Conservation (phyloP, 2,329 filamentous ascomycete species). For the Hyphodiscus sp. region DNA sequence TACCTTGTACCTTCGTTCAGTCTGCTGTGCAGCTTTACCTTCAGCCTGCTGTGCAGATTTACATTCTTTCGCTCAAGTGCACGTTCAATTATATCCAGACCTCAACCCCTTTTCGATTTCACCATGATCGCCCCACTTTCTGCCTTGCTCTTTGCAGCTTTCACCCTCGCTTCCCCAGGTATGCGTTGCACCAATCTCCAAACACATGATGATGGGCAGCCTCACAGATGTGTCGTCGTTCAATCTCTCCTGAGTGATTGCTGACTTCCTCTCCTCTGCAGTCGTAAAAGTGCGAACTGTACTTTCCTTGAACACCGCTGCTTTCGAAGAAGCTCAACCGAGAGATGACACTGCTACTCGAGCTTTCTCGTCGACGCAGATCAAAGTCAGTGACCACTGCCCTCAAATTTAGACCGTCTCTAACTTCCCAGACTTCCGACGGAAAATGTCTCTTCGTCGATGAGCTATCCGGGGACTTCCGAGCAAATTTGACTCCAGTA, state of each 20-base stretch:
- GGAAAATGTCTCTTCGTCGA: conserved; percentile 38
- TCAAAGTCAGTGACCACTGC: conserved; percentile 29
- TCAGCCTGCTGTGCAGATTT: conserved; percentile 20
- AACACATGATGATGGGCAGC: background rate
- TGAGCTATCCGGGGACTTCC: conserved; percentile 39
- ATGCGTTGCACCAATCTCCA: background rate
- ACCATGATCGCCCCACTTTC: conserved; percentile 19
- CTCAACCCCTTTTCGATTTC: background rate
- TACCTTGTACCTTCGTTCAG: background rate
- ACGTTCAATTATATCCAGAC: background rate
- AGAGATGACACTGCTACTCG: conserved; percentile 37
- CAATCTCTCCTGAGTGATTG: background rate
- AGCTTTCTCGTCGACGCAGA: conserved; percentile 34
- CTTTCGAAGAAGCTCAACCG: conserved; percentile 37
- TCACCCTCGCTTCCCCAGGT: conserved; percentile 6
- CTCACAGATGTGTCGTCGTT: background rate
- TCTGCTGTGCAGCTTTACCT: conserved; percentile 24
- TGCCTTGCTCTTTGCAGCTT: conserved; percentile 16
- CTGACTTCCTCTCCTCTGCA: conserved; percentile 17
- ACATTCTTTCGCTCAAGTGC: conserved; percentile 18
- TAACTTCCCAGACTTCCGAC: conserved; percentile 31
- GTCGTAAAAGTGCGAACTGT: conserved; percentile 26
- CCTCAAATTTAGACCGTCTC: background rate
- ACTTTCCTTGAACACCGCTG: conserved; percentile 32
- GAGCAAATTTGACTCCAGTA: conserved; percentile 39